These are phyloP conservation scores for Fusarium domesticum DNA, from an alignment of 2,329 filamentous ascomycete genomes.

Conservation along the genomic window DNA sequence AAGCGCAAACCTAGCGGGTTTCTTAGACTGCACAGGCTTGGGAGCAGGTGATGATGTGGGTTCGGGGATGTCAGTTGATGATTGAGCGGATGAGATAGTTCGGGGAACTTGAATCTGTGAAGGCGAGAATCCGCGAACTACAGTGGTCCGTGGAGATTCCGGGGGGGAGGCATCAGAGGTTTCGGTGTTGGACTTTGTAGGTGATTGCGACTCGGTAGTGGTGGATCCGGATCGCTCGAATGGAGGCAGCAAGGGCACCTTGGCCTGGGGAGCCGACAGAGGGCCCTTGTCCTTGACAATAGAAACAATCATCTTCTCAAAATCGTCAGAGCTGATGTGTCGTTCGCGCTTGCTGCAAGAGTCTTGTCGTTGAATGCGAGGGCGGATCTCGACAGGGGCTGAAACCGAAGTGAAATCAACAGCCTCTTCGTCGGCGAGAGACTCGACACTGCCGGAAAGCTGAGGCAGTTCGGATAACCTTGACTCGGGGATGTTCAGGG, in stretches of 20 bases:
- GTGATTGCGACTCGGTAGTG: conserved; percentile 43
- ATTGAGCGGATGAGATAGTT: conserved; percentile 47
- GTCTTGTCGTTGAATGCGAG: conserved; percentile 63
- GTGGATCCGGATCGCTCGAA: conserved; percentile 44
- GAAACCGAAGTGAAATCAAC: conserved; percentile 56
- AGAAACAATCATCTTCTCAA: conserved; percentile 90
- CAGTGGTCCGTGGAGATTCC: conserved; percentile 36
- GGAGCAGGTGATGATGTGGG: conserved; percentile 53
- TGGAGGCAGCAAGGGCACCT: conserved; percentile 31
- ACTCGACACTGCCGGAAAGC: conserved; percentile 75
- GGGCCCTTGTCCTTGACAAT: conserved; percentile 83
- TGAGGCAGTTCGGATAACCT: conserved; percentile 60
- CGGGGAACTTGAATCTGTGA: conserved; percentile 57
- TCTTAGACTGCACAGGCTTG: conserved; percentile 68
- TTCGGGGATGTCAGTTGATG: conserved; percentile 61
- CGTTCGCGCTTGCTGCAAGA: conserved; percentile 78
- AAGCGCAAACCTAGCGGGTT: conserved; percentile 64
- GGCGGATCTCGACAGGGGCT: conserved; percentile 58
- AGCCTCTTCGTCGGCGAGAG: conserved; percentile 65
- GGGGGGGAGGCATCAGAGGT: conserved; percentile 30
- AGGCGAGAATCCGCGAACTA: conserved; percentile 84
- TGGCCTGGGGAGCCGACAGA: conserved; percentile 42
- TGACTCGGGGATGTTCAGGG: conserved; percentile 48
- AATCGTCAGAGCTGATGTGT: conserved; percentile 87
- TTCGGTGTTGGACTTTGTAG: conserved; percentile 59